phyloP scores from a whole-genome alignment of 257 asterid species.

The Primulina tabacum region DNA sequence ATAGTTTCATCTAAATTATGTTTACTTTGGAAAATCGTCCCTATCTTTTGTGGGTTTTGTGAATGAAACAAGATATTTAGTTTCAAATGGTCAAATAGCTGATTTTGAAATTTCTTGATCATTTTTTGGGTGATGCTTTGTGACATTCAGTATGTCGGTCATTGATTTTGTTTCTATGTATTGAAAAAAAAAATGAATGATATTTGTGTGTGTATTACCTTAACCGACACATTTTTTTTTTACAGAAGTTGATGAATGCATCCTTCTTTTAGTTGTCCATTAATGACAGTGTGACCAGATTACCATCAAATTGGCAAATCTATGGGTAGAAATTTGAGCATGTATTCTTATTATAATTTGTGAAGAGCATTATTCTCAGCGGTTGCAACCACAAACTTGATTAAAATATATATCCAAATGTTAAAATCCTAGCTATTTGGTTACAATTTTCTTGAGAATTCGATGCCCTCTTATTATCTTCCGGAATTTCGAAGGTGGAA shows the following conservation, averaged over 20 bases:
- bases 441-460: slow-evolving; percentile 12
- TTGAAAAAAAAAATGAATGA: not conserved
- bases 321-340: not conserved
- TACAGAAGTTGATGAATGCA: not conserved
- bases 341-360: not conserved
- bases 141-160: not conserved
- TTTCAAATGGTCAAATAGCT: slow-evolving; percentile 3
- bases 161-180: not conserved
- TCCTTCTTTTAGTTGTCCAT: not conserved
- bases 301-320: not conserved
- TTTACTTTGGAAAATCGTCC: slow-evolving; percentile 1
- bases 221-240: not conserved
- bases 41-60: not conserved
- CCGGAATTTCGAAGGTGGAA: slow-evolving; percentile 18
- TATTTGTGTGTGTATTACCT: not conserved
- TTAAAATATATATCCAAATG: not conserved
- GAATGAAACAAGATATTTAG: slow-evolving; percentile 13
- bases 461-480: slow-evolving; percentile 26
- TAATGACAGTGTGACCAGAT: not conserved
- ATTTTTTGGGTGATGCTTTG: not conserved
- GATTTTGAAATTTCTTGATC: slow-evolving; percentile 19
- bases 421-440: not conserved
- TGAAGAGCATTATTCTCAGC: not conserved
- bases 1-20: slow-evolving; percentile 4
- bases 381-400: not conserved